phyloP scores from a whole-genome alignment of 2,329 filamentous ascomycete genomes.

The Coleophoma crateriformis region DNA sequence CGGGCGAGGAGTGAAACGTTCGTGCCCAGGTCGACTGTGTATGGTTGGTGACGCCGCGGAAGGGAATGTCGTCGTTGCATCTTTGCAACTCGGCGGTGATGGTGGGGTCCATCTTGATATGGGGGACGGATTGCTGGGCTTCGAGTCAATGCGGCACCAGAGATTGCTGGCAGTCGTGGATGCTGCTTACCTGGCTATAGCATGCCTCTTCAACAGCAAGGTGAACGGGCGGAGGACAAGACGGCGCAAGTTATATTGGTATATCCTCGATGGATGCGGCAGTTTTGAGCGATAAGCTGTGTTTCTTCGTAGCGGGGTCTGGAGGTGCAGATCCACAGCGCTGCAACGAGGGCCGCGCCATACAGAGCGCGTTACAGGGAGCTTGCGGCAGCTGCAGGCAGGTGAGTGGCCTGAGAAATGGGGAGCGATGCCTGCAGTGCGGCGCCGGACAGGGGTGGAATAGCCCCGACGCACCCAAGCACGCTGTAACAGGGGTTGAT shows the following conservation, averaged over 20 bases:
- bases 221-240: not conserved
- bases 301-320: not conserved
- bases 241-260: not conserved
- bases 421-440: not conserved
- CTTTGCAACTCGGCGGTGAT: conserved; percentile 49
- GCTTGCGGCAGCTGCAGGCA: not conserved
- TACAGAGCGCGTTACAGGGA: not conserved
- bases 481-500: too few species aligned
- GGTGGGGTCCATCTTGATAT: conserved; percentile 30
- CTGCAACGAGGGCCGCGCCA: not conserved
- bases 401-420: not conserved
- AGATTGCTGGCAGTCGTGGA: too few species aligned
- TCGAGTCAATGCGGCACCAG: too few species aligned
- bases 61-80: conserved; percentile 61
- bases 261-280: not conserved
- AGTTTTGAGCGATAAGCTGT: not conserved
- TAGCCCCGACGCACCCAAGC: too few species aligned
- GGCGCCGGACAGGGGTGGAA: not conserved
- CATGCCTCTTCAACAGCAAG: not conserved
- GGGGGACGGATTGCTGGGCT: too few species aligned
- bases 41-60: conserved; percentile 68
- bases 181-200: not conserved
- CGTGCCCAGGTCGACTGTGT: conserved; percentile 90
- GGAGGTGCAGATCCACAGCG: not conserved
- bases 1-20: conserved; percentile 83